phyloP scores from a whole-genome alignment of 2,329 filamentous ascomycete genomes.

The Dothideomycetes sp. region DNA sequence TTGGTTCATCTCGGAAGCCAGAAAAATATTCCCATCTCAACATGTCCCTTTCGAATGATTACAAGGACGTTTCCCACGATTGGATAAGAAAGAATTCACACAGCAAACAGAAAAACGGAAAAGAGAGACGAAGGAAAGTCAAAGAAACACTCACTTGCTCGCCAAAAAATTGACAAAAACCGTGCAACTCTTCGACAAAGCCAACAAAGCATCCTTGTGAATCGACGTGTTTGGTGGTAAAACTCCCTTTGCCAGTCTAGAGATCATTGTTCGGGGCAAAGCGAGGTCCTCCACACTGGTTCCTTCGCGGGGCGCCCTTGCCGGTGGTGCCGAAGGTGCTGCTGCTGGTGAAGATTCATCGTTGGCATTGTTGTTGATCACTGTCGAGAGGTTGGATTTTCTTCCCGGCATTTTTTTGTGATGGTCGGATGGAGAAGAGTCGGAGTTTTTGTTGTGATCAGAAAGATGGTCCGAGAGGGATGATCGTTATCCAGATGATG shows the following conservation, averaged over 20 bases:
- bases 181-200: conserved; percentile 71
- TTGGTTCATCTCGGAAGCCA: no score
- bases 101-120: neutral
- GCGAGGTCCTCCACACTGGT: conserved; percentile 55
- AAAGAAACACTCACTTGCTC: conserved; percentile 50
- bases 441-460: no score
- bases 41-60: neutral
- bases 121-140: neutral
- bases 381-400: conserved; percentile 38
- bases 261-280: conserved; percentile 73
- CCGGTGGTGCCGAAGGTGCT: conserved; percentile 18
- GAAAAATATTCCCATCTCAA: no score
- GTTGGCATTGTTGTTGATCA: conserved; percentile 31
- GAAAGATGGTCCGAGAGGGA: no score
- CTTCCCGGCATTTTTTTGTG: conserved; percentile 34
- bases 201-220: conserved; percentile 70
- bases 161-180: conserved; percentile 77
- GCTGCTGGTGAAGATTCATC: conserved; percentile 25
- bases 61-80: neutral
- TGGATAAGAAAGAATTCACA: neutral
- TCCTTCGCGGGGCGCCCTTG: conserved; percentile 17
- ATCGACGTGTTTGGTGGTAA: conserved; percentile 74
- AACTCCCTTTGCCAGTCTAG: conserved; percentile 68
- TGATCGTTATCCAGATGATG: no score
- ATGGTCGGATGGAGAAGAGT: no score